Evolutionary conservation across 352 stramenopile species (phyloP), one percentile per base, ranked within the genome.

Genomic region (Lagenidium giganteum): DNA sequence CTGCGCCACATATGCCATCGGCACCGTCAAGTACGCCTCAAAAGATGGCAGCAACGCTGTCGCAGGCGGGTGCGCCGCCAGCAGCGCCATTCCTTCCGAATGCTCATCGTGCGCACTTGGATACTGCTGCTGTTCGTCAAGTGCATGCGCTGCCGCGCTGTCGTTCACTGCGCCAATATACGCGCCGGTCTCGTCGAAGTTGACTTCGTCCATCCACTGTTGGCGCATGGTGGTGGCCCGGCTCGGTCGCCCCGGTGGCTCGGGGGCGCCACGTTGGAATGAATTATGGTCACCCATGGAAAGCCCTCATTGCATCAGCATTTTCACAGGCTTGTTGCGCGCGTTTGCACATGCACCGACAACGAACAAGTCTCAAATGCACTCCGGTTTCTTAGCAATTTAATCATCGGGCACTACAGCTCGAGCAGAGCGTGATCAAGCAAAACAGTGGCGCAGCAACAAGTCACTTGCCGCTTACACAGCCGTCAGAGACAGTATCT

Each of bases 331-430:
- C n/a, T n/a, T n/a, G n/a, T n/a, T 38, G 7, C 32, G 32, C n/a
- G 12, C n/a, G 18, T 38, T 38, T 38, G 12, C 11, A 16, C 32
- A 11, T 20, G 18, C 18, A 16, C 12, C 12, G 32, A 8, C 17
- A 16, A 38, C 18, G 32, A 20, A n/a, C 11, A 38, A 38, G 18
- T 38, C 9, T 42, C 35, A 42, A 64, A 71, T 71, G 61, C 57
- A 71, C 61, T 67, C 61, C 57, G 57, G 57, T 54, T 55, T 9
- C 47, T 33, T 58, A 7, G 47, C 8, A 28, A 12, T 61, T 28
- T 71, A 63, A 70, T 76, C 64, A 36, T 69, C 12, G 53, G 54
- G 61, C 38, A 48, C 23, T 29, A 28, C 17, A 18, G 8, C n/a
- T n/a, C n/a, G n/a, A 32, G 28, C 9, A 32, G 28, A 32, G 9